Base-by-base conservation (phyloP, 1,284 basidiomycete species). In the Thelephora terrestris region DNA sequence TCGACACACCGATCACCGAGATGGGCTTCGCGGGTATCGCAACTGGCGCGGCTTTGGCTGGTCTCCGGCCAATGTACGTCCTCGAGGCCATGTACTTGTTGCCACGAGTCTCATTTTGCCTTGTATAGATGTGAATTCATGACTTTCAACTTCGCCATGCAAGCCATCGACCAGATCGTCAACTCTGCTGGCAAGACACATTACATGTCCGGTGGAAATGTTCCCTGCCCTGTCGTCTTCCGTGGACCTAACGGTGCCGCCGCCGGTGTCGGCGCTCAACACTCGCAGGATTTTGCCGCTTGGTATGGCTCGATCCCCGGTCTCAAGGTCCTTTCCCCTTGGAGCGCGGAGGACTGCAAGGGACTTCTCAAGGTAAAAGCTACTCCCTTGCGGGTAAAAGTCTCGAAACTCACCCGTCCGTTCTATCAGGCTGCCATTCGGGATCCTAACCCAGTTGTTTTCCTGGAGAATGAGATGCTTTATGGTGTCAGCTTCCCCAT, bases 111-210 rank as follows among this genome's bases (percentile, higher is more conserved):
- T 45, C 21, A 46, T 38, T 43, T 29, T 46, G 14, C 48, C 25
- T 47, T 50, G 46, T 16, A 46, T 52, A 90, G 86, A 61, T 99
- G 96, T 79, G 96, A 99, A 76, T 99, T 99, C 77, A 99, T 96
- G 92, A 96, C 92, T 9, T 95, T 91, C 71, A 91, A 93, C 74
- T 92, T 92, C 63, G 89, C 90, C 53, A 92, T 91, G 90, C 87
- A 91, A 69, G 93, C 95, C 54, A 99, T 99, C 65, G 96, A 99
- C 71, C 96, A 99, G 67, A 98, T 99, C 57, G 90, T 99, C 70
- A 99, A 99, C 81, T 98, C 94, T n/a, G 96, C 89, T 52, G 96
- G 91, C 58, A 99, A 99, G 78, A 99, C 96, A 10, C 93, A 97
- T 73, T 99, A 99, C 81, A 99, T 99, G 96, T 98, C 94, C 42